Conservation (phyloP, 352 stramenopile genomes). For the Peronospora farinosa region DNA sequence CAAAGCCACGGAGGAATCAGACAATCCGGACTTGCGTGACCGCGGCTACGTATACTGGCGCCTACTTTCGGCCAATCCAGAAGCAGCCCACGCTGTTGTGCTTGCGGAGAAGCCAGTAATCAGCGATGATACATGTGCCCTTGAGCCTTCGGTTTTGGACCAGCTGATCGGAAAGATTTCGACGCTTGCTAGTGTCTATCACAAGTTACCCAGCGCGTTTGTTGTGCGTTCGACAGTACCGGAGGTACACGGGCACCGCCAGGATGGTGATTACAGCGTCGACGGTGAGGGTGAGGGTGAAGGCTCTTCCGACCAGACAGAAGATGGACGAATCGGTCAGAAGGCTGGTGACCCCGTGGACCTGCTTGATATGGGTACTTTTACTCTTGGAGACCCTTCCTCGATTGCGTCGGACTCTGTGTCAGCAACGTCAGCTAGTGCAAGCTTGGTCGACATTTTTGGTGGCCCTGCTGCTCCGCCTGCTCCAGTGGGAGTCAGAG, state of each 20-base stretch:
- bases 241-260: conserved; percentile 60
- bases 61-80: conserved; percentile 95
- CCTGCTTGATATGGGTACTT: conserved; percentile 78
- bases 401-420: conserved; percentile 30
- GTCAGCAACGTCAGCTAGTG: conserved; percentile 24
- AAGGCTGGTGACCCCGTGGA: conserved; percentile 41
- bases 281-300: conserved; percentile 73
- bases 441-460: conserved; percentile 82
- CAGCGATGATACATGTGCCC: conserved; percentile 95
- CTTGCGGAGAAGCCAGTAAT: conserved; percentile 98
- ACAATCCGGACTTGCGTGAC: conserved; percentile 98
- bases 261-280: conserved; percentile 62
- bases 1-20: conserved; percentile 95
- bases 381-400: conserved; percentile 63
- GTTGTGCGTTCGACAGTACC: conserved; percentile 79
- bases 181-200: conserved; percentile 96
- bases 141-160: conserved; percentile 94
- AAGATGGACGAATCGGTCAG: conserved; percentile 34
- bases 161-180: conserved; percentile 96
- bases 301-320: conserved; percentile 46
- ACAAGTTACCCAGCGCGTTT: conserved; percentile 89
- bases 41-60: conserved; percentile 99
- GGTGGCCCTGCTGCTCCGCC: conserved; percentile 40
- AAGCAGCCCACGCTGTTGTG: conserved; percentile 96
- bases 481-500: conserved; percentile 19